These are phyloP conservation scores for Pinus taeda DNA, from an alignment of 75 land plant genomes.

Conservation along the genomic window DNA sequence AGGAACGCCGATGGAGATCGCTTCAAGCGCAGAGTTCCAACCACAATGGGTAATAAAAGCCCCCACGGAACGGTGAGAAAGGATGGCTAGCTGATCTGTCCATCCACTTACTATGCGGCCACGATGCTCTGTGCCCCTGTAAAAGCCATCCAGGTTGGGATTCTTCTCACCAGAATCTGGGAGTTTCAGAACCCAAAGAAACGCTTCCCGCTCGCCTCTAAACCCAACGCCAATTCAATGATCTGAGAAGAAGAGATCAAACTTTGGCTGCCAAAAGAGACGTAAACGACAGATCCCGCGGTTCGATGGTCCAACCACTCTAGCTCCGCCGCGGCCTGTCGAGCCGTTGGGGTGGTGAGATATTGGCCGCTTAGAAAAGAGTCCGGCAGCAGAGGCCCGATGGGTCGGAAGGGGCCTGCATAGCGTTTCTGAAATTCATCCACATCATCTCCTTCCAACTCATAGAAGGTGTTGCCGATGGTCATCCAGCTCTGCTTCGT, in stretches of 20 bases:
- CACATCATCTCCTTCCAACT: too few species aligned
- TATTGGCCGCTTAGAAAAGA: too few species aligned
- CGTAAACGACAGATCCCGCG: slow-evolving; percentile 4
- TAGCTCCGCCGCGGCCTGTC: too few species aligned
- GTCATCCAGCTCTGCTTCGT: too few species aligned
- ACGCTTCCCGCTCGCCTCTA: slow-evolving; percentile 19
- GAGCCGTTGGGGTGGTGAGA: too few species aligned
- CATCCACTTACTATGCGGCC: neutral
- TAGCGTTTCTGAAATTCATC: too few species aligned
- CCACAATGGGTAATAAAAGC: slow-evolving; percentile 9
- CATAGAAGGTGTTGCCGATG: too few species aligned
- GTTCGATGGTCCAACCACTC: neutral
- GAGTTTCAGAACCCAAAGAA: slow-evolving; percentile 15
- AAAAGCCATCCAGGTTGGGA: neutral
- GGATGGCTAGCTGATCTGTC: slow-evolving; percentile 14
- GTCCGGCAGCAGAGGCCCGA: too few species aligned
- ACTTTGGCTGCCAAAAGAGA: slow-evolving; percentile 22
- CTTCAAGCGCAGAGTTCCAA: slow-evolving; percentile 7
- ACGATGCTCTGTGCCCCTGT: neutral
- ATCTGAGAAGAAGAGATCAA: slow-evolving; percentile 11
- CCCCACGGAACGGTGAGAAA: slow-evolving; percentile 16
- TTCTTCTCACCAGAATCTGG: neutral
- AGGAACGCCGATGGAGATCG: slow-evolving; percentile 5
- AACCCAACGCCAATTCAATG: slow-evolving; percentile 14
- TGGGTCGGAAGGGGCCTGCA: too few species aligned